Evolutionary conservation across 2,329 filamentous ascomycete species (phyloP).

Genomic region (Neofusicoccum kwambonambiense): DNA sequence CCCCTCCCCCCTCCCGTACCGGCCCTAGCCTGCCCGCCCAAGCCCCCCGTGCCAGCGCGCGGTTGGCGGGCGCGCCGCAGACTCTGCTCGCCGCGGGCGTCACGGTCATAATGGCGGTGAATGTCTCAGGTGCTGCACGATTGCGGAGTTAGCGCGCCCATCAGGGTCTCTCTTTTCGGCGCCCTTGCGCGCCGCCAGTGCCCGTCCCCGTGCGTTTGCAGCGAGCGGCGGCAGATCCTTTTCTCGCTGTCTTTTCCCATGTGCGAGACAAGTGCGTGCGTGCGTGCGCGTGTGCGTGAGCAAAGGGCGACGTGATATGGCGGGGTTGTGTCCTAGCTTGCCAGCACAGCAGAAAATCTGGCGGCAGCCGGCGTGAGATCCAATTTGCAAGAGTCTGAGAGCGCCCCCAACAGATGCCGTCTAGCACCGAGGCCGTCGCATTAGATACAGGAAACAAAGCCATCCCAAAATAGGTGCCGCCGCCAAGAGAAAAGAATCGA

Average conservation of each 20-base stretch:
- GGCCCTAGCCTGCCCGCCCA: constrained; percentile 3
- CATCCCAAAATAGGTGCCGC: constrained; percentile 6
- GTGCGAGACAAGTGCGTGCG: constrained; percentile 7
- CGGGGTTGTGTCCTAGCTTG: constrained; percentile 7
- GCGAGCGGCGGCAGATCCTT: constrained; percentile 6
- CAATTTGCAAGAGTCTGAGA: constrained; percentile 11
- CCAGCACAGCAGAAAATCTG: constrained; percentile 8
- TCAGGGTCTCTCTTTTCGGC: constrained; percentile 2
- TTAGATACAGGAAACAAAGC: constrained; percentile 10
- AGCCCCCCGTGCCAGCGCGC: constrained; percentile 1
- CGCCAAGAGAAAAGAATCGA: constrained; percentile 10
- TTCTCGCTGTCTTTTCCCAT: constrained; percentile 8
- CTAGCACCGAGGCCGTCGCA: not conserved
- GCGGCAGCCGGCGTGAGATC: constrained; percentile 15
- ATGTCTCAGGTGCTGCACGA: constrained; percentile 13
- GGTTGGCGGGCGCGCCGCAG: not conserved
- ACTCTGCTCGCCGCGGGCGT: not conserved
- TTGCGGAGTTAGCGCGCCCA: constrained; percentile 10
- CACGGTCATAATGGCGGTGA: constrained; percentile 15
- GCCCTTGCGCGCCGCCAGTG: not conserved
- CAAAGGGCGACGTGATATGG: constrained; percentile 8
- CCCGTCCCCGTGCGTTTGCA: constrained; percentile 14
- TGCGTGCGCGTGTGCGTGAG: constrained; percentile 1
- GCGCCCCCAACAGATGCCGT: not conserved
- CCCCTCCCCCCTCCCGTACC: not conserved